Percentiles rank a stretch among this genome's conserved stretches.
Evolutionary conservation across 2,329 filamentous ascomycete genomes (phyloP).

Genomic region (Aureobasidium subglaciale): DNA sequence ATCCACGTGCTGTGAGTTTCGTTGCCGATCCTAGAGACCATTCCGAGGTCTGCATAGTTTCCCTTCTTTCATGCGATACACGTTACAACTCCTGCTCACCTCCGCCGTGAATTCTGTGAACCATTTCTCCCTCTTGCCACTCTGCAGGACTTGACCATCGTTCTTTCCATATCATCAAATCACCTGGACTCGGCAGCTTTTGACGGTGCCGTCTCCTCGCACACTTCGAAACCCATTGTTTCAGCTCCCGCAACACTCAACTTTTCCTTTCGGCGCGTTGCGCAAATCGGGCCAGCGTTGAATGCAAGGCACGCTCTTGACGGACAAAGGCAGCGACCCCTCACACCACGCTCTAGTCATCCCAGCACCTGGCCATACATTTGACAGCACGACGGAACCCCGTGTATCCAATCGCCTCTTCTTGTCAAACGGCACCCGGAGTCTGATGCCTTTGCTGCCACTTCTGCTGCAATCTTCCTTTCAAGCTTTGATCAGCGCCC

Average conservation of each 20-base stretch:
- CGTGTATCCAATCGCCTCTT: constrained; percentile 13
- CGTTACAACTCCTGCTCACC: constrained; percentile 5
- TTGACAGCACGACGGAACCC: constrained; percentile 9
- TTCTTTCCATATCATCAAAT: background rate
- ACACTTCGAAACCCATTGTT: constrained; percentile 6
- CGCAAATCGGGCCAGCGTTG: constrained; percentile 14
- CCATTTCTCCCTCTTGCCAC: constrained; percentile 1
- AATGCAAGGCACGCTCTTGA: constrained; percentile 19
- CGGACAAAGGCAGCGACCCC: constrained; percentile 16
- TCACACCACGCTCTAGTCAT: constrained; percentile 16
- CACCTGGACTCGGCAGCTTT: background rate
- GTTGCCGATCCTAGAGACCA: constrained; percentile 13
- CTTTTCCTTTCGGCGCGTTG: constrained; percentile 11
- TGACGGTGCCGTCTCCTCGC: background rate
- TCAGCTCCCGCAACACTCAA: constrained; percentile 9
- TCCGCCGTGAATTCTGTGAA: constrained; percentile 8
- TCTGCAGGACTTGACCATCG: background rate
- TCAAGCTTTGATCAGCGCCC: constrained; percentile 8
- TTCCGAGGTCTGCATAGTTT: constrained; percentile 15
- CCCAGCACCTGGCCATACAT: constrained; percentile 15
- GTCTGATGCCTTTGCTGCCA: constrained; percentile 14
- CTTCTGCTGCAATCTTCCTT: constrained; percentile 12
- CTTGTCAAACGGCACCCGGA: constrained; percentile 6
- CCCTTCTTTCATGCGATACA: constrained; percentile 13
- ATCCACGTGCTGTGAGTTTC: constrained; percentile 11